Conservation (phyloP, 2,329 filamentous ascomycete species). For the Helotiales sp. region DNA sequence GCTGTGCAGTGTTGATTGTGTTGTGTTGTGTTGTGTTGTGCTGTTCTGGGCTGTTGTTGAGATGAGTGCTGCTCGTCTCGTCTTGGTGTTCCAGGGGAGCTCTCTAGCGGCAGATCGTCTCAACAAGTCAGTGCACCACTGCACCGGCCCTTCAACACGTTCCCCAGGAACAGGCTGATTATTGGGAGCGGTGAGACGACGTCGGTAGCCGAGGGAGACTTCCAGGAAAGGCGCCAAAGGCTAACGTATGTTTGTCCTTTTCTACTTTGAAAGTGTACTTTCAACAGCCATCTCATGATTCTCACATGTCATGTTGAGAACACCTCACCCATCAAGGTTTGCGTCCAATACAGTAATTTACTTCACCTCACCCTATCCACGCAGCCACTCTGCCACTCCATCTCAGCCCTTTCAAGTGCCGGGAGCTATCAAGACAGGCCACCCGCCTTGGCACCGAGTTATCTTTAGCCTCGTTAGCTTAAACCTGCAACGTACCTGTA, state of each 20-base stretch:
- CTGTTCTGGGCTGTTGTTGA: constrained; percentile 9
- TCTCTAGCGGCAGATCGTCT: constrained; percentile 11
- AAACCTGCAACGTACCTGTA: neutral
- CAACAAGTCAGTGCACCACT: neutral
- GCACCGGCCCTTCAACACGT: neutral
- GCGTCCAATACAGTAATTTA: too few species aligned
- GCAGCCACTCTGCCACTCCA: too few species aligned
- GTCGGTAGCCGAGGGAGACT: neutral
- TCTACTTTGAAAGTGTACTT: neutral
- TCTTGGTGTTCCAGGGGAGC: constrained; percentile 12
- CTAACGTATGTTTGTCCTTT: neutral
- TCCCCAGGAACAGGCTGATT: neutral
- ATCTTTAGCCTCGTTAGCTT: neutral
- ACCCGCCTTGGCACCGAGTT: constrained; percentile 9
- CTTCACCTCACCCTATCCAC: too few species aligned
- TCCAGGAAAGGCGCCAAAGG: neutral
- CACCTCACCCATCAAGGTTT: neutral
- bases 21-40: neutral
- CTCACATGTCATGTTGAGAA: neutral
- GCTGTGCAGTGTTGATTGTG: neutral
- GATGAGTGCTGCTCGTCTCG: constrained; percentile 4
- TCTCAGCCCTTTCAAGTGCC: neutral
- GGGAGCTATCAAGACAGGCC: neutral
- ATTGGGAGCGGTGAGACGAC: neutral
- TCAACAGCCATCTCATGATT: neutral